Base-by-base conservation (phyloP, 2,329 filamentous ascomycete species). In the Niveomyces coronatus region DNA sequence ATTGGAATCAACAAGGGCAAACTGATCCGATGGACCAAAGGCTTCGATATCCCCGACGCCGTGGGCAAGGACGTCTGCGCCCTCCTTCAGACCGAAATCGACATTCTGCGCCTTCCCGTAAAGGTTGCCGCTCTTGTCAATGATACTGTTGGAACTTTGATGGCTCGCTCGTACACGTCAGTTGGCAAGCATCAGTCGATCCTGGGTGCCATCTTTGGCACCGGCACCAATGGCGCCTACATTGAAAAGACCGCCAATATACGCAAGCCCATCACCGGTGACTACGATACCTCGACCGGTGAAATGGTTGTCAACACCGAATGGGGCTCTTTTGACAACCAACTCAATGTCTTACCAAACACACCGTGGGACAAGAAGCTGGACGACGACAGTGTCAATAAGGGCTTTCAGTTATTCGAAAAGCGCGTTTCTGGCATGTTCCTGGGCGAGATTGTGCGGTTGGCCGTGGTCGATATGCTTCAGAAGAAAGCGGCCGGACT, bases 381-480 rank as follows among this genome's bases (percentile, higher is more conserved):
- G 17, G 89, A 98, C 60, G 65, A 67, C 40, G 76, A 81, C 43
- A 91, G 82, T 47, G 78, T 85, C 50, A 96, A 98, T 61, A 89
- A 88, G 0, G 91, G 91, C 18, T 78, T 94, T 44, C 91, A 98
- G 57, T 94, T 96, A 85, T 98, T 96, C 55, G 91, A 98, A 67
- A 98, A 98, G 72, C 83, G 89, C 33, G 82, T 98, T 13, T 94
- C 87, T 1, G 91, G 91, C 57, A 96, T 98, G 89, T 98, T 96
- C 65, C 63, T 98, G 34, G 91, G 91, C 39, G 91, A 98, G 60
- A 88, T 96, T 45, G 71, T 95, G 39, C 82, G 91, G 39, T 71
- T 85, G 31, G 79, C 80, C 13, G 65, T 95, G 16, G 58, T 91
- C 35, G 70, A 77, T 41, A 72, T 95, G 56, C 66, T 88, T 52